phyloP scores from a whole-genome alignment of 495 filamentous ascomycete species.

The Penicillium alfredii region DNA sequence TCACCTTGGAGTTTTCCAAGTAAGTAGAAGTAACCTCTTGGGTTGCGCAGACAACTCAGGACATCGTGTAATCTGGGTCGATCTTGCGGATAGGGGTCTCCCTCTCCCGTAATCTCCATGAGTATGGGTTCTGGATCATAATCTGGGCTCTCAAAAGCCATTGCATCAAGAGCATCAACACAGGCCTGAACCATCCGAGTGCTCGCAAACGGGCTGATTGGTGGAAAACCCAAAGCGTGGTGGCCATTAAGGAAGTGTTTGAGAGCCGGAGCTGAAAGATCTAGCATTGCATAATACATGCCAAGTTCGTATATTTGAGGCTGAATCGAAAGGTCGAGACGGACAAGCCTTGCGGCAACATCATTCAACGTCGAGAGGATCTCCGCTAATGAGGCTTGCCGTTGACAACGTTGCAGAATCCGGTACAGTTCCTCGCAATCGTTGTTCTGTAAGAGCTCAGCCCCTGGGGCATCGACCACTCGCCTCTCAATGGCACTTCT shows the following conservation, averaged over 20 bases:
- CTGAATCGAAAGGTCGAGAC: conserved; percentile 6
- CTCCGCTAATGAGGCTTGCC: conserved; percentile 18
- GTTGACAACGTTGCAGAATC: conserved; percentile 14
- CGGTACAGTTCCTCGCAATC: neutral
- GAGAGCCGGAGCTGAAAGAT: conserved; percentile 23
- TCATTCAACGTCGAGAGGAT: conserved; percentile 25
- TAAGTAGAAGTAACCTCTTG: conserved; percentile 13
- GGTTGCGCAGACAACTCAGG: conserved; percentile 9
- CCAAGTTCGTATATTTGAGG: conserved; percentile 12
- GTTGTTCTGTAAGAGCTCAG: conserved; percentile 5
- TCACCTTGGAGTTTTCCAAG: conserved; percentile 19
- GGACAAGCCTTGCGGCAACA: conserved; percentile 21
- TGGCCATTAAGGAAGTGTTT: conserved; percentile 19
- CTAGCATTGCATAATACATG: conserved; percentile 27
- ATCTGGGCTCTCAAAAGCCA: conserved; percentile 18
- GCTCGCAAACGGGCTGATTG: conserved; percentile 3
- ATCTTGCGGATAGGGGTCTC: neutral
- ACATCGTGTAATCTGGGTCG: conserved; percentile 18
- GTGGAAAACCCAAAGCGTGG: neutral
- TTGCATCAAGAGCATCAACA: conserved; percentile 14
- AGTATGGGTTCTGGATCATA: conserved; percentile 21
- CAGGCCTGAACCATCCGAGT: conserved; percentile 16
- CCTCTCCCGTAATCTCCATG: conserved; percentile 23
- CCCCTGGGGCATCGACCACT: conserved; percentile 6
- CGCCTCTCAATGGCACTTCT: conserved; percentile 17